Conservation (phyloP, 2,329 filamentous ascomycete genomes). For the Talaromyces islandicus region DNA sequence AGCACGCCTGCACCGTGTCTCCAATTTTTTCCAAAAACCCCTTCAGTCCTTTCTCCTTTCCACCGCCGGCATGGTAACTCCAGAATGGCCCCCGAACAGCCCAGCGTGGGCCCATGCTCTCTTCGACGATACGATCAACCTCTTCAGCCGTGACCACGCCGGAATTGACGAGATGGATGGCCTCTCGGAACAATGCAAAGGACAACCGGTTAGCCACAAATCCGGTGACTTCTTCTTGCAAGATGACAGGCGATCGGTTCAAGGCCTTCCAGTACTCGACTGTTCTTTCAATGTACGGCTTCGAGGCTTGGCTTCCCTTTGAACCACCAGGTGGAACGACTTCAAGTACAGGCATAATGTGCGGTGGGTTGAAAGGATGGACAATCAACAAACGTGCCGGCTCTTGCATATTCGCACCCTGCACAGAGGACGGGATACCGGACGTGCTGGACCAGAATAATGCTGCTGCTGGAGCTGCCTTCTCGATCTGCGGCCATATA, state of each 20-base stretch:
- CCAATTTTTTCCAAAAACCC: conserved; percentile 53
- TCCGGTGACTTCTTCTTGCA: conserved; percentile 48
- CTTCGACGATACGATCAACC: conserved; percentile 48
- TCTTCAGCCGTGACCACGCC: conserved; percentile 50
- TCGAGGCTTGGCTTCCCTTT: conserved; percentile 5
- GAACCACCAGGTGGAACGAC: conserved; percentile 43
- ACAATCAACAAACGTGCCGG: conserved; percentile 47
- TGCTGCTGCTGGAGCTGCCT: conserved; percentile 36
- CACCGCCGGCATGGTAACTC: conserved; percentile 55
- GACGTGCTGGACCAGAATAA: conserved; percentile 55
- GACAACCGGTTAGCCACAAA: conserved; percentile 56
- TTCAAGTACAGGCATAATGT: conserved; percentile 57
- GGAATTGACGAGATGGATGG: conserved; percentile 48
- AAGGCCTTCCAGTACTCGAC: conserved; percentile 41
- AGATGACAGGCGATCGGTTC: conserved; percentile 42
- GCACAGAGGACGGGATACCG: conserved; percentile 51
- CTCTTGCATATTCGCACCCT: conserved; percentile 39
- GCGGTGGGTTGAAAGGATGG: conserved; percentile 58
- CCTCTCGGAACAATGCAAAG: conserved; percentile 52
- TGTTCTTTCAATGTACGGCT: conserved; percentile 32
- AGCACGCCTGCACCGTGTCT: conserved; percentile 49
- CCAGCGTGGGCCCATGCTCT: conserved; percentile 51
- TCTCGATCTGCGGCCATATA: conserved; percentile 49
- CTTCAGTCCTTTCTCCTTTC: conserved; percentile 43
- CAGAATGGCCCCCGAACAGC: conserved; percentile 53